phyloP scores from a whole-genome alignment of 805 yeast genomes.

The Priceomyces carsonii region DNA sequence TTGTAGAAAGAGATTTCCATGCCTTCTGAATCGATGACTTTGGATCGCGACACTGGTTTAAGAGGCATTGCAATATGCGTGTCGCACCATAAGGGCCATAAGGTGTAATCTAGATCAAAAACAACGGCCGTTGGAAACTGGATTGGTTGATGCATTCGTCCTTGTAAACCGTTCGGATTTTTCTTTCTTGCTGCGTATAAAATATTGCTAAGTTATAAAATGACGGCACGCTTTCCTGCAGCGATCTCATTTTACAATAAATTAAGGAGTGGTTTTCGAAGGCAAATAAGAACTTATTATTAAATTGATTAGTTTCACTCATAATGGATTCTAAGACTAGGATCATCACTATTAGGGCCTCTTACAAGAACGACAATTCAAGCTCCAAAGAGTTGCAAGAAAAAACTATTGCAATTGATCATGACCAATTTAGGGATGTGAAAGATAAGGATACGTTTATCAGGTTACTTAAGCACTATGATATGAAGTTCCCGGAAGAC shows the following conservation, averaged over 20 bases:
- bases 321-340: slow-evolving; percentile 9
- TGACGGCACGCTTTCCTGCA: slow-evolving; percentile 7
- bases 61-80: slow-evolving; percentile 66
- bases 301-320: not conserved
- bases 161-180: not conserved
- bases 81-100: slow-evolving; percentile 87
- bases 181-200: not conserved
- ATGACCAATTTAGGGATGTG: slow-evolving; percentile 11
- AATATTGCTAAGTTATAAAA: not conserved
- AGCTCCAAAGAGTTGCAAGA: slow-evolving; percentile 8
- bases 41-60: slow-evolving; percentile 29
- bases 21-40: slow-evolving; percentile 55
- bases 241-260: not conserved
- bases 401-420: slow-evolving; percentile 13
- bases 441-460: slow-evolving; percentile 14
- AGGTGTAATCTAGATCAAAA: slow-evolving; percentile 73
- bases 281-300: slow-evolving; percentile 4
- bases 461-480: slow-evolving; percentile 5
- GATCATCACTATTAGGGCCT: slow-evolving; percentile 12
- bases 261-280: slow-evolving; percentile 4
- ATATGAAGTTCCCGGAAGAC: slow-evolving; percentile 6
- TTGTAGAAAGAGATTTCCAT: slow-evolving; percentile 56
- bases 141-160: no score
- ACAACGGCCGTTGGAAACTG: slow-evolving; percentile 56
- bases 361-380: slow-evolving; percentile 8